Percentiles rank a stretch among this genome's conserved stretches.
Conservation (phyloP, 257 asterid genomes). For the Primulina eburnea region DNA sequence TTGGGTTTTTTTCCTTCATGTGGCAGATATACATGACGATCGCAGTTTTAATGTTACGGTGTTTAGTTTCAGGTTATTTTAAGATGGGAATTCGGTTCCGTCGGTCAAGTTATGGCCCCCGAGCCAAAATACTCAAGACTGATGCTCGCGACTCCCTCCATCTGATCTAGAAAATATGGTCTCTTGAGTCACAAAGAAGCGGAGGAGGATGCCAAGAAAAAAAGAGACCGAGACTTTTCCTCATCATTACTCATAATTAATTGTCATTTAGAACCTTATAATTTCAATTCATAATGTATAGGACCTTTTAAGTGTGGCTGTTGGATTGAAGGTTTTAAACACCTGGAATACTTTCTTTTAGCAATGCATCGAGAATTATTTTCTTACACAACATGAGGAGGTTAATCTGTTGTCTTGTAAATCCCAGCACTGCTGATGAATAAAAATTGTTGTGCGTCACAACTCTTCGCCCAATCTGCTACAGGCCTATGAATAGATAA, state of each 20-base stretch:
- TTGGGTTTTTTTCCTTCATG: background rate
- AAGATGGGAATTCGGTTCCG: conserved; percentile 57
- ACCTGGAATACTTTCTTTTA: too few relatives aligned
- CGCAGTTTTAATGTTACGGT: background rate
- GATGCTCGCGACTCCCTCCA: conserved; percentile 71
- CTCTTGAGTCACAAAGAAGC: conserved; percentile 73
- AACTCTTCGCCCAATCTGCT: conserved; percentile 89
- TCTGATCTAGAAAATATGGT: conserved; percentile 80
- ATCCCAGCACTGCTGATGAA: conserved; percentile 96
- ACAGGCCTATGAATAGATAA: conserved; percentile 61
- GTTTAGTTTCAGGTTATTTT: conserved; percentile 31
- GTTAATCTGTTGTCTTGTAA: conserved; percentile 88
- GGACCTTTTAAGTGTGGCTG: too few relatives aligned
- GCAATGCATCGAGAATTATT: too few relatives aligned
- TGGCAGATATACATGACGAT: too few relatives aligned
- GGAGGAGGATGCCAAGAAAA: conserved; percentile 64
- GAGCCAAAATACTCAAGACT: conserved; percentile 50
- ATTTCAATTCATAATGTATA: too few relatives aligned
- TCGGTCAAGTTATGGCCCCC: conserved; percentile 90
- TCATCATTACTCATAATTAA: too few relatives aligned
- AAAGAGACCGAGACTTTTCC: conserved; percentile 41
- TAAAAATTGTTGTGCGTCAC: conserved; percentile 71
- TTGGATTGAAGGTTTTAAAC: too few relatives aligned
- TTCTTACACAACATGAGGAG: conserved; percentile 53
- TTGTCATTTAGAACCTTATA: too few relatives aligned